A percentile compares a stretch with the other conserved stretches of the same genome.
These are phyloP conservation scores for Leptographium radiaticola DNA, from an alignment of 2,329 filamentous ascomycete species.

Conservation along the genomic window DNA sequence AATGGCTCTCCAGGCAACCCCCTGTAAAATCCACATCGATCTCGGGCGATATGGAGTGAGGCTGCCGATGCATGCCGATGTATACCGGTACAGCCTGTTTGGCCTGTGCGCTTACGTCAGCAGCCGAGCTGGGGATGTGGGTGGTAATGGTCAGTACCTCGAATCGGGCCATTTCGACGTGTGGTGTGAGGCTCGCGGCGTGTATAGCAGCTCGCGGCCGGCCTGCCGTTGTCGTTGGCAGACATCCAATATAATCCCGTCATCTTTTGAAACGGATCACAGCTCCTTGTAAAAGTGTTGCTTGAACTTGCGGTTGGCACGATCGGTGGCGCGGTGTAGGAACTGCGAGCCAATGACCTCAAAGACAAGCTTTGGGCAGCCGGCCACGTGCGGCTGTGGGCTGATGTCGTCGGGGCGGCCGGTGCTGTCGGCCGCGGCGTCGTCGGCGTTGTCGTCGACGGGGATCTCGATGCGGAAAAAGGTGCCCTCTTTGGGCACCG, in stretches of 20 bases:
- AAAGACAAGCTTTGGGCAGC: slow-evolving; percentile 43
- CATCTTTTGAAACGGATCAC: slow-evolving; percentile 27
- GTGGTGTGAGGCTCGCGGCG: too few species aligned
- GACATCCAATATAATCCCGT: too few species aligned
- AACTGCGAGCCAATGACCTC: slow-evolving; percentile 85
- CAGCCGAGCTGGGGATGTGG: too few species aligned
- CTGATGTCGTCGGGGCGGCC: slow-evolving; percentile 5
- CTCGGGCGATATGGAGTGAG: too few species aligned
- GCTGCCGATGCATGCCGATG: too few species aligned
- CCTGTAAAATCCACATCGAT: too few species aligned
- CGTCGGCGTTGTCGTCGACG: slow-evolving; percentile 12
- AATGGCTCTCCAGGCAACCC: too few species aligned
- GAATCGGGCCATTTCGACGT: too few species aligned
- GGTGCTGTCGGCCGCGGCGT: background rate
- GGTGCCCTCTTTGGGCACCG: slow-evolving; percentile 80
- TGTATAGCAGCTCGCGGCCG: background rate
- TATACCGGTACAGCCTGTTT: too few species aligned
- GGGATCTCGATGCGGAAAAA: slow-evolving; percentile 65
- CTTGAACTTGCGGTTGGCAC: slow-evolving; percentile 88
- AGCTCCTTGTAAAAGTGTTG: slow-evolving; percentile 64
- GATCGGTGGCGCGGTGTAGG: slow-evolving; percentile 66
- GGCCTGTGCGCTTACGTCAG: too few species aligned
- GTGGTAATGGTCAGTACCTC: too few species aligned
- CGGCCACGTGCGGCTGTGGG: slow-evolving; percentile 8
- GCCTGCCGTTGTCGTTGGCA: background rate